These are phyloP conservation scores for Pisolithus orientalis DNA, from an alignment of 768 basidiomycete genomes.

Conservation along the genomic window DNA sequence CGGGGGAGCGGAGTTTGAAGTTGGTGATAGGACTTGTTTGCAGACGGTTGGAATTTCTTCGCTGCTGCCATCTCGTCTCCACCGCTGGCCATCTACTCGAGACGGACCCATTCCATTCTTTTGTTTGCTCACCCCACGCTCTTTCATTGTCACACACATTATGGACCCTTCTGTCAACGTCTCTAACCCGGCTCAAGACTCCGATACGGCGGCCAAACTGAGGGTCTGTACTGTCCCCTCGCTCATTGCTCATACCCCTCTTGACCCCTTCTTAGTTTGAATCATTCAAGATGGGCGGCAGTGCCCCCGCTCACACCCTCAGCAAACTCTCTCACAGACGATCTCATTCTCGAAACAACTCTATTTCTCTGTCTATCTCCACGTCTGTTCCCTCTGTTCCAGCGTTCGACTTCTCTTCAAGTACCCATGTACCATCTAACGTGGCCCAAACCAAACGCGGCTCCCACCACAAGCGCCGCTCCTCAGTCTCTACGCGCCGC, in stretches of 20 bases:
- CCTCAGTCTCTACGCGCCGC: conserved; percentile 82
- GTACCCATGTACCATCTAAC: conserved; percentile 21
- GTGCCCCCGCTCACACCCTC: conserved; percentile 29
- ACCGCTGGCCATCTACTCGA: conserved; percentile 11
- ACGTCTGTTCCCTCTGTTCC: conserved; percentile 30
- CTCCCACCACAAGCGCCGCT: conserved; percentile 80
- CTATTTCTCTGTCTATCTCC: conserved; percentile 43
- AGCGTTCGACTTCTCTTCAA: conserved; percentile 33
- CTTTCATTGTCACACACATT: conserved; percentile 5
- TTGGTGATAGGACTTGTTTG: conserved; percentile 7
- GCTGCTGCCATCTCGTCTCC: conserved; percentile 19
- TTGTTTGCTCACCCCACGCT: conserved; percentile 18
- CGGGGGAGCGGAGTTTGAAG: conserved; percentile 22
- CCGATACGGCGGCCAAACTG: conserved; percentile 34
- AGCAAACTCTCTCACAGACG: conserved; percentile 33
- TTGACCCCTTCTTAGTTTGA: conserved; percentile 47
- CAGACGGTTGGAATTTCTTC: conserved; percentile 8
- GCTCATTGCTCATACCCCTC: background rate
- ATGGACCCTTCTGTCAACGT: conserved; percentile 35
- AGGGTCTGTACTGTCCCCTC: conserved; percentile 25
- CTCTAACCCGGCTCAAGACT: conserved; percentile 22
- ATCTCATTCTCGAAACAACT: conserved; percentile 64
- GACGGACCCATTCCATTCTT: conserved; percentile 27
- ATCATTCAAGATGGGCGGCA: conserved; percentile 61
- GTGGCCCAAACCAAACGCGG: conserved; percentile 44